Evolutionary conservation across 176 grass and related monocot species (phyloP).

Genomic region (Aegilops sharonensis): DNA sequence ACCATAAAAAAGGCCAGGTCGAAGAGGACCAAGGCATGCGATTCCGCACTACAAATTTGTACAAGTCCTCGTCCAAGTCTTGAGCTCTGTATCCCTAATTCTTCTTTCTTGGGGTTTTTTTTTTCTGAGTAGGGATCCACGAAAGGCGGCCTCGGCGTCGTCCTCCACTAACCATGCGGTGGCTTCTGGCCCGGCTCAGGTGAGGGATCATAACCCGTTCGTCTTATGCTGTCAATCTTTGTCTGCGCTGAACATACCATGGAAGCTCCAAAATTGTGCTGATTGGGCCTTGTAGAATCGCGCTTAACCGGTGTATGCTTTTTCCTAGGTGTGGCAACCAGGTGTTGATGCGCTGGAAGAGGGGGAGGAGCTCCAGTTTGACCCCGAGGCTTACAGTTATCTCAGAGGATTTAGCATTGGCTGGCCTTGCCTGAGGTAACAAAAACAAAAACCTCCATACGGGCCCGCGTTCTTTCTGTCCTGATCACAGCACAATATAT

Average conservation of each 20-base stretch:
- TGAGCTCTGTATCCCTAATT: background rate
- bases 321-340: slow-evolving; percentile 73
- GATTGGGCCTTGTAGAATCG: no score
- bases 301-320: no score
- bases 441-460: background rate
- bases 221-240: no score
- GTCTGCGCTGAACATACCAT: no score
- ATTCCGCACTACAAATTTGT: background rate
- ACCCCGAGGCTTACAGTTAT: slow-evolving; percentile 83
- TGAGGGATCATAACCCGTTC: background rate
- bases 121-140: background rate
- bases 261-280: no score
- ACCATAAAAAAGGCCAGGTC: slow-evolving; percentile 23
- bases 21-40: slow-evolving; percentile 45
- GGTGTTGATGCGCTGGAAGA: slow-evolving; percentile 82
- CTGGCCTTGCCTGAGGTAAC: slow-evolving; percentile 86
- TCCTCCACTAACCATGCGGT: background rate
- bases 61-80: no score
- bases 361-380: slow-evolving; percentile 94
- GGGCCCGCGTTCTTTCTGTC: background rate
- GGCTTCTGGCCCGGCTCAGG: slow-evolving; percentile 56
- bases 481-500: background rate
- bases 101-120: background rate
- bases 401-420: slow-evolving; percentile 72
- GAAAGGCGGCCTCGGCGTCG: slow-evolving; percentile 32